Conservation (phyloP, 805 yeast species). For the Lipomyces yamadae region DNA sequence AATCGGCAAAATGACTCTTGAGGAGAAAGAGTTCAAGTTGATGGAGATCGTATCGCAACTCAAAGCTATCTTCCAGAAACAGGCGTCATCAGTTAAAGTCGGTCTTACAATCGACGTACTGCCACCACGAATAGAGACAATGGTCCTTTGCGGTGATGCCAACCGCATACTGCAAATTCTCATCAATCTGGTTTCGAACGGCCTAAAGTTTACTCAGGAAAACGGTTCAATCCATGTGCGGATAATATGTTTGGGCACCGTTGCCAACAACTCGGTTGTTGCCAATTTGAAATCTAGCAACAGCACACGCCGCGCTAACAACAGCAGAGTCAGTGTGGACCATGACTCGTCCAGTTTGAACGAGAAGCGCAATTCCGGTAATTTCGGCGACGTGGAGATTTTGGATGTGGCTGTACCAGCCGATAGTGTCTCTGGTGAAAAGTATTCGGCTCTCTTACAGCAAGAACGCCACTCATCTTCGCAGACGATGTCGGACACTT, state of each 20-base stretch:
- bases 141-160: slow-evolving; percentile 83
- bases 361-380: background rate
- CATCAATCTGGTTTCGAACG: slow-evolving; percentile 89
- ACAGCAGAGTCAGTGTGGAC: background rate
- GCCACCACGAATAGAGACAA: slow-evolving; percentile 58
- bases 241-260: slow-evolving; percentile 58
- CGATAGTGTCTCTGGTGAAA: background rate
- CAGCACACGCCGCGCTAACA: background rate
- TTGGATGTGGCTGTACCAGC: background rate
- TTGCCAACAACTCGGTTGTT: slow-evolving; percentile 32
- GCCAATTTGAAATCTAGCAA: background rate
- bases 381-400: background rate
- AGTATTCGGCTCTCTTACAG: background rate
- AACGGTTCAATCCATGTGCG: slow-evolving; percentile 44
- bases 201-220: slow-evolving; percentile 89
- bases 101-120: slow-evolving; percentile 62
- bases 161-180: slow-evolving; percentile 89
- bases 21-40: slow-evolving; percentile 78
- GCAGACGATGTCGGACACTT: background rate
- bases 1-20: slow-evolving; percentile 78
- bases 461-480: background rate
- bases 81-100: slow-evolving; percentile 78
- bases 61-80: slow-evolving; percentile 79
- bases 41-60: slow-evolving; percentile 84
- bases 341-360: background rate